Evolutionary conservation across 1,284 basidiomycete species (phyloP), one percentile per base, ranked within the genome.

Genomic region (Trametes polyzona): DNA sequence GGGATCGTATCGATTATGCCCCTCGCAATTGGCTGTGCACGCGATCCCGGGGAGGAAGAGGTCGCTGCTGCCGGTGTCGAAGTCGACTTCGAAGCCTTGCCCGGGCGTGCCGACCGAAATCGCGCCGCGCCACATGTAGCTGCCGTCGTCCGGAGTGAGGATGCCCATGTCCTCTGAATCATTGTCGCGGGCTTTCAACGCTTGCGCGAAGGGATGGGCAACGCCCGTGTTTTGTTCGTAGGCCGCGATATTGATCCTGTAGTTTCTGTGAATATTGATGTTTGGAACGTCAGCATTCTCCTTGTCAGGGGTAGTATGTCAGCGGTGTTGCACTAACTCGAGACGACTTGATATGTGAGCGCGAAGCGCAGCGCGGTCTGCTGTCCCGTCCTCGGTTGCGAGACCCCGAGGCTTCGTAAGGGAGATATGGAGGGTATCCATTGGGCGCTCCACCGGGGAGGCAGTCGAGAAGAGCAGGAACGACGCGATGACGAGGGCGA

Each of bases 1-100:
- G 14, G 76, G 71, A 29, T 71, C 53, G 62, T 77, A 78, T 11
- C 26, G 19, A 1, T 58, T 68, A 57, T 78, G 76, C 0, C 75
- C 74, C 1, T 60, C 35, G 61, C 77, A 78, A 27, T 66, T 64
- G 14, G 58, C 51, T 16, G 30, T 41, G 62, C 71, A 74, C 1
- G 24, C 26, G 2, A 62, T 23, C 4, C 66, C 64, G 12, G 72
- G 71, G 14, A 73, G 61, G 63, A 73, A 69, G 23, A 73, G 56
- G 52, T 73, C 72, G 44, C 65, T 64, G 48, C 66, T 67, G 14
- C 71, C 68, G 2, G 67, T 71, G 63, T 62, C 60, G 57, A 62
- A 56, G 41, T 62, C 60, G 49, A 62, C 60, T 8, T 26, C 32
- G 41, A 46, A 50, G 16, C 30, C 49, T 42, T 49, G 49, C 10